Evolutionary conservation across 2,329 filamentous ascomycete species (phyloP), one percentile per base, ranked within the genome.

Genomic region (Exophiala calicioides): DNA sequence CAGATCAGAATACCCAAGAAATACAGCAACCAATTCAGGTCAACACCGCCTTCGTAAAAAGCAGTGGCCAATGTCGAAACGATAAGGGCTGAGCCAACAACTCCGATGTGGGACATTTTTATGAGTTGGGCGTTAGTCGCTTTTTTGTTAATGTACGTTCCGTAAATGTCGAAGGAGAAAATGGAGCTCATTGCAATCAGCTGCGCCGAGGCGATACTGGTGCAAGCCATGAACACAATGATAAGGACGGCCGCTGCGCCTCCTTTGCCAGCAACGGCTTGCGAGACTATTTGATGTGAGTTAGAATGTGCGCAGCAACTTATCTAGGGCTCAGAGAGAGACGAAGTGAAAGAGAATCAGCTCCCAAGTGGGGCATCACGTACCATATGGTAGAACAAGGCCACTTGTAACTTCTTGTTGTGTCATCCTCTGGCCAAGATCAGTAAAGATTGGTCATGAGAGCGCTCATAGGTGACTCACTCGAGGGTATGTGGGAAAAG

Each of bases 171-270:
- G 47, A 60, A 65, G 1, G 89, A 93, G 68, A 84, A 82, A 66
- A 94, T 93, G 8, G 85, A 90, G 2, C 86, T 90, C 1, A 93
- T 87, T 2, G 90, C 88, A 44, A 95, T 90, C 4, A 95, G 72
- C 64, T 95, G 86, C 0, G 88, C 84, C 1, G 85, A 90, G 55
- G 86, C 85, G 0, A 88, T 86, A 1, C 82, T 88, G 0, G 89
- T 95, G 16, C 94, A 88, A 18, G 90, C 90, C 82, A 94, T 88
- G 72, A 94, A 93, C 42, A 94, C 77, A 54, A 94, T 82, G 7
- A 95, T 70, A 1, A 93, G 76, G 0, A 87, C 88, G 0, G 81
- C 86, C 1, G 82, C 80, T 1, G 88, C 89, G 35, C 89, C 89
- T 3, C 87, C 86, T 56, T 82, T 83, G 1, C 89, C 90, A 5